Evolutionary conservation across 2,329 filamentous ascomycete genomes (phyloP).

Genomic region (Pseudocercospora macadamiae): DNA sequence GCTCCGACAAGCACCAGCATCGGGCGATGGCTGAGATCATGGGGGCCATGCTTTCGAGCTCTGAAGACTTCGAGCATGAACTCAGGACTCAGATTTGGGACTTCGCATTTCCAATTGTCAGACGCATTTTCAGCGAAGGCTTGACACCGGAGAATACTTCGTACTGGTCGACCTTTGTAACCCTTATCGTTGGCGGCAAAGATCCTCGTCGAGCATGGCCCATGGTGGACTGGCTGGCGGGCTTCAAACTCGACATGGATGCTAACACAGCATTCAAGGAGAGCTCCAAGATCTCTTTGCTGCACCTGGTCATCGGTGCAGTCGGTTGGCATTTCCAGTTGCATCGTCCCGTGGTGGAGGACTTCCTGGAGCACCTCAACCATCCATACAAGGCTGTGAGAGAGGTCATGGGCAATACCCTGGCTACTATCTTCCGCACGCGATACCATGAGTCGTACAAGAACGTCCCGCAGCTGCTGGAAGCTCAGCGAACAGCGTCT

Average conservation of each 20-base stretch:
- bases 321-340: conserved; percentile 95
- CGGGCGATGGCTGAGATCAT: conserved; percentile 93
- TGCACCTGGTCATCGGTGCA: conserved; percentile 86
- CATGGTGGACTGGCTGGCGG: conserved; percentile 77
- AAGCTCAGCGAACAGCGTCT: conserved; percentile 76
- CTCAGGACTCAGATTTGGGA: conserved; percentile 79
- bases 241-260: conserved; percentile 88
- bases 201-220: conserved; percentile 88
- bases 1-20: conserved; percentile 96
- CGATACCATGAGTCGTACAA: conserved; percentile 93
- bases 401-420: conserved; percentile 87
- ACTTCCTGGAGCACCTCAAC: conserved; percentile 89
- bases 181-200: conserved; percentile 83
- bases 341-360: conserved; percentile 81
- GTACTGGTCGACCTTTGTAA: conserved; percentile 94
- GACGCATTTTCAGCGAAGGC: conserved; percentile 84
- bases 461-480: conserved; percentile 73
- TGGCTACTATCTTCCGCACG: conserved; percentile 86
- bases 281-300: conserved; percentile 88
- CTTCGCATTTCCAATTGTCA: conserved; percentile 86
- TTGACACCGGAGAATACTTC: conserved; percentile 90
- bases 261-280: conserved; percentile 99
- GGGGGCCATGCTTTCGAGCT: conserved; percentile 78
- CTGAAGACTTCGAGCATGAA: conserved; percentile 74
- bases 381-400: conserved; percentile 98